These are phyloP conservation scores for Paragyromitra xinjiangensis DNA, from an alignment of 495 filamentous ascomycete genomes.

Conservation along the genomic window DNA sequence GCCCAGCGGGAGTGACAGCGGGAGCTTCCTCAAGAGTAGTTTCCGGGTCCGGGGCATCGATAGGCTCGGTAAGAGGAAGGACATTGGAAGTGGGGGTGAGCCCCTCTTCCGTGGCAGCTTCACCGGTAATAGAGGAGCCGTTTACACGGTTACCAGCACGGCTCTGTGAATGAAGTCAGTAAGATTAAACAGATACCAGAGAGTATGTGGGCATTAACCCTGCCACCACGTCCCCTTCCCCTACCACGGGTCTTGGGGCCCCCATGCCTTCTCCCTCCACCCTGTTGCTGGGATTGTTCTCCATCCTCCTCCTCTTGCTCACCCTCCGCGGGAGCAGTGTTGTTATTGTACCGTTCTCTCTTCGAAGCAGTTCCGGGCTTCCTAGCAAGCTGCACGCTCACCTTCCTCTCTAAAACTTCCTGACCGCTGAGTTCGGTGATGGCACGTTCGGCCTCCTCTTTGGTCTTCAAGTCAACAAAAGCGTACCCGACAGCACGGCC, in stretches of 20 bases:
- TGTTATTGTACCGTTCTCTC: conserved; percentile 59
- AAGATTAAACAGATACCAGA: conserved; percentile 35
- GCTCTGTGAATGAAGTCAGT: conserved; percentile 49
- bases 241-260: conserved; percentile 75
- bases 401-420: conserved; percentile 96
- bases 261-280: conserved; percentile 58
- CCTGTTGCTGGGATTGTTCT: conserved; percentile 45
- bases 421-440: conserved; percentile 94
- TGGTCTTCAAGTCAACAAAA: conserved; percentile 96
- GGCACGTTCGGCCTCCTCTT: conserved; percentile 90
- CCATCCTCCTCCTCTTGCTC: conserved; percentile 65
- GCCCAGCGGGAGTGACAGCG: conserved; percentile 60
- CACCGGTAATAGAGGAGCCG: conserved; percentile 21
- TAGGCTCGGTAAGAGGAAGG: conserved; percentile 68
- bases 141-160: conserved; percentile 57
- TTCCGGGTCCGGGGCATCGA: conserved; percentile 68
- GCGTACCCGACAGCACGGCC: conserved; percentile 97
- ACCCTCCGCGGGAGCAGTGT: conserved; percentile 75
- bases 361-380: conserved; percentile 85
- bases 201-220: conserved; percentile 65
- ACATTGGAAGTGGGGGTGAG: conserved; percentile 62
- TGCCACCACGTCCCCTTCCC: conserved; percentile 75
- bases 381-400: conserved; percentile 96
- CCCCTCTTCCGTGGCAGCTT: conserved; percentile 57
- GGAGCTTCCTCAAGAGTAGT: conserved; percentile 63